Evolutionary conservation across 2,329 filamentous ascomycete genomes (phyloP).

Genomic region (Aspergillus nomiae): DNA sequence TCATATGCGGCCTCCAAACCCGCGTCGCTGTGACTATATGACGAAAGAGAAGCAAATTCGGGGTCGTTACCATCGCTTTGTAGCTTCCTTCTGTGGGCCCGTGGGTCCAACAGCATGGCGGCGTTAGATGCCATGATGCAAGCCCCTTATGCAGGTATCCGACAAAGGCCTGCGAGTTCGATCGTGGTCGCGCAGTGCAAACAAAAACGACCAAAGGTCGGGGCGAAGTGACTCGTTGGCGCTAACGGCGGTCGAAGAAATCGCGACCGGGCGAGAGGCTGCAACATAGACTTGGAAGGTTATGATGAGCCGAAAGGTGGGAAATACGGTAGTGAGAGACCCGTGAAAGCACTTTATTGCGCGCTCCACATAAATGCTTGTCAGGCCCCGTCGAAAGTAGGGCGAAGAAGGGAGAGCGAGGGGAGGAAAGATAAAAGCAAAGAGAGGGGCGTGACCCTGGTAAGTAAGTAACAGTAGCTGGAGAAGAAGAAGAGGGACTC

Average conservation of each 20-base stretch:
- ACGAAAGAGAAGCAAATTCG: slow-evolving; percentile 11
- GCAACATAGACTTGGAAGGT: neutral
- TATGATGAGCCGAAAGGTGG: neutral
- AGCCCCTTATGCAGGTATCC: slow-evolving; percentile 17
- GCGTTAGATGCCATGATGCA: slow-evolving; percentile 42
- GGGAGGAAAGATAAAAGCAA: neutral
- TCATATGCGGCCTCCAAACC: slow-evolving; percentile 10
- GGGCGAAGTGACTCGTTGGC: slow-evolving; percentile 1
- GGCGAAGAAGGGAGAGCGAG: neutral
- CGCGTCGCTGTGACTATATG: slow-evolving; percentile 12
- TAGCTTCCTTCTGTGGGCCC: slow-evolving; percentile 41
- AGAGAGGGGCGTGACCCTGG: neutral
- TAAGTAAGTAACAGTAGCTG: neutral
- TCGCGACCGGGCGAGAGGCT: slow-evolving; percentile 2
- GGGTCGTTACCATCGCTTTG: slow-evolving; percentile 37
- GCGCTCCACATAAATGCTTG: neutral
- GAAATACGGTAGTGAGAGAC: slow-evolving; percentile 1
- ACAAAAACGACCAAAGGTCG: neutral
- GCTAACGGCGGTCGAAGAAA: neutral
- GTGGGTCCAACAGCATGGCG: slow-evolving; percentile 47
- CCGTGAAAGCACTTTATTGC: neutral
- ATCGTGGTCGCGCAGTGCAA: neutral
- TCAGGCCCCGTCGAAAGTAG: neutral
- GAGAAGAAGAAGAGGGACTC: neutral
- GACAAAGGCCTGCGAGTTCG: slow-evolving; percentile 8